Evolutionary conservation across 306 rosid species (phyloP), one percentile per base, ranked within the genome.

Genomic region (Alnus glutinosa): DNA sequence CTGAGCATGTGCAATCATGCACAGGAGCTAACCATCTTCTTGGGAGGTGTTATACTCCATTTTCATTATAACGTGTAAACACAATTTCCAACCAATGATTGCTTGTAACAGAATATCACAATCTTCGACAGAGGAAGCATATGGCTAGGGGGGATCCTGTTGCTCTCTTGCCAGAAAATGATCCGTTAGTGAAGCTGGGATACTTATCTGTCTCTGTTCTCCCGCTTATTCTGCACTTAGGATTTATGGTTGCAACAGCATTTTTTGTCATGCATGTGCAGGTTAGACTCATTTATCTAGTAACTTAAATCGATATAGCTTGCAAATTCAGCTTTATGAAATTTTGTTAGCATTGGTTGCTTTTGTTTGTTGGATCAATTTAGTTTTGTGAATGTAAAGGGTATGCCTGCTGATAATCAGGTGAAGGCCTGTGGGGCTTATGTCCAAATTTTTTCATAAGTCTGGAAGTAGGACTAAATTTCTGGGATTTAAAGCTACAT

Each of bases 181-280:
- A 81, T 76, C 50, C 83, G 28, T 54, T 82, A 77, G 80, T 59
- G 3, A 66, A 51, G 78, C 69, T 46, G 2, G 96, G 98, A 77
- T 89, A 85, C 85, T 74, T 86, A 73, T 91, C 98, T 63, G 83
- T 89, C 75, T 85, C 88, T 55, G 93, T 88, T 77, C 95, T 95
- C 57, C 98, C 98, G 9, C 92, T 88, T 79, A 83, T 92, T 78
- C 76, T 92, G 28, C 98, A 95, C 81, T 74, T 89, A 90, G 98
- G 88, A 77, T 88, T 95, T 86, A 86, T 95, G 94, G 89, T 90
- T 70, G 84, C 88, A 77, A 89, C 92, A n/a, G 91, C 88, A 62
- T 89, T 95, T 80, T 76, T 95, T 80, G 90, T 95, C 87, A 90
- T 90, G 98, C 98, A 92, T 76, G 98, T 95, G 58, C 96, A 95